Evolutionary conservation across 176 grass and related monocot genomes (phyloP).

Genomic region (Avena atlantica): DNA sequence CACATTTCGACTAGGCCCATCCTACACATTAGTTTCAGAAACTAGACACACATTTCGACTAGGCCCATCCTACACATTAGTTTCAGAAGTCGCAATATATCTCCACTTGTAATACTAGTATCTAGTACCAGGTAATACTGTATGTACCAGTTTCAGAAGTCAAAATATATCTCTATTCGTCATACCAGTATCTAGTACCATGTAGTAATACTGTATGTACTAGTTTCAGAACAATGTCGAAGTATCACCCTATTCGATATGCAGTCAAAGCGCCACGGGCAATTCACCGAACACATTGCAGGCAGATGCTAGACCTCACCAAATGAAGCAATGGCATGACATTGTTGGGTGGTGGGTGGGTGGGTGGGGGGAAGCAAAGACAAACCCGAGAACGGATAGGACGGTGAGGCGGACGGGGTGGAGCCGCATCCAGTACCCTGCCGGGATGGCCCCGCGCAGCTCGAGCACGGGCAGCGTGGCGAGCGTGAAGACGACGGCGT

Average conservation of each 20-base stretch:
- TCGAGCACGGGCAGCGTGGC: constrained; percentile 87
- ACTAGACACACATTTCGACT: background rate
- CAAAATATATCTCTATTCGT: no score
- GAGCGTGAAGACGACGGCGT: constrained; percentile 80
- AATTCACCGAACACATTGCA: constrained; percentile 32
- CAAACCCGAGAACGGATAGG: constrained; percentile 81
- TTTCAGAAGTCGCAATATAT: background rate
- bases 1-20: background rate
- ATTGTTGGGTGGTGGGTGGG: no score
- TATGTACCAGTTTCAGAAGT: background rate
- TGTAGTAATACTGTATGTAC: no score
- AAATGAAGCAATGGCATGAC: background rate
- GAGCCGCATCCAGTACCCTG: constrained; percentile 92
- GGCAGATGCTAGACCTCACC: background rate
- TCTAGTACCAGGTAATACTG: background rate
- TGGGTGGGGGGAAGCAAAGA: background rate
- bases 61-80: background rate
- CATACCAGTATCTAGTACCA: no score
- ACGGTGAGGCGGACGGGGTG: constrained; percentile 73
- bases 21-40: background rate
- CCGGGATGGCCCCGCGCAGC: constrained; percentile 87
- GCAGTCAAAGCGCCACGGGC: background rate
- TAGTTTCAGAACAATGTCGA: background rate
- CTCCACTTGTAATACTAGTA: background rate
- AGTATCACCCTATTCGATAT: background rate